Evolutionary conservation across 331 rosid genomes (phyloP).

Genomic region (Malus hybrid): DNA sequence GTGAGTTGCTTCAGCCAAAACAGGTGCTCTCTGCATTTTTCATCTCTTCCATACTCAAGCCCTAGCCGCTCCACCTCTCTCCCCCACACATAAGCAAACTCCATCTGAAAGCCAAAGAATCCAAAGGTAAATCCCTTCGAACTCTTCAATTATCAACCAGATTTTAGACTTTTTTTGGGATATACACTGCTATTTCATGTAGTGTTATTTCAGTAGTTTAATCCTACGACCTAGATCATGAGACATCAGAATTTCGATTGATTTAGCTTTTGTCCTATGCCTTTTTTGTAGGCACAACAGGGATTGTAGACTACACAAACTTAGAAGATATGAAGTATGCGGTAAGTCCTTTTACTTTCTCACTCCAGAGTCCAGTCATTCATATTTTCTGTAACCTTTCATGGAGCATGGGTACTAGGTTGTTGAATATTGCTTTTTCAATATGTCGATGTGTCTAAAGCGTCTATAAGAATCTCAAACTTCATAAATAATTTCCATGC

Average conservation of each 20-base stretch:
- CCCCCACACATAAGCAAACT: no score
- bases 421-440: not conserved
- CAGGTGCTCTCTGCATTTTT: no score
- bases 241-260: not conserved
- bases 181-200: not conserved
- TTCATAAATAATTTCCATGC: slow-evolving; percentile 12
- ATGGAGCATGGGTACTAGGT: not conserved
- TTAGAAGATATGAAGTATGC: slow-evolving; percentile 97
- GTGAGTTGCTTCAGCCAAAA: no score
- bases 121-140: no score
- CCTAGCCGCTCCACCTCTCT: no score
- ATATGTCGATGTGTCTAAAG: not conserved
- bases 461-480: not conserved
- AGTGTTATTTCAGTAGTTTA: not conserved
- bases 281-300: slow-evolving; percentile 69
- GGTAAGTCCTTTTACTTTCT: slow-evolving; percentile 45
- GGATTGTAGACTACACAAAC: slow-evolving; percentile 92
- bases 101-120: no score
- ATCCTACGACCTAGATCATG: not conserved
- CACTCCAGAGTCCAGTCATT: not conserved
- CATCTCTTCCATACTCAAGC: no score
- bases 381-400: not conserved
- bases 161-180: not conserved
- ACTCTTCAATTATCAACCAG: not conserved
- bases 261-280: not conserved